Percentiles rank a stretch among this genome's conserved stretches.
Evolutionary conservation across 1,139 yeast species (phyloP).

Genomic region (Petasospora fabianii): DNA sequence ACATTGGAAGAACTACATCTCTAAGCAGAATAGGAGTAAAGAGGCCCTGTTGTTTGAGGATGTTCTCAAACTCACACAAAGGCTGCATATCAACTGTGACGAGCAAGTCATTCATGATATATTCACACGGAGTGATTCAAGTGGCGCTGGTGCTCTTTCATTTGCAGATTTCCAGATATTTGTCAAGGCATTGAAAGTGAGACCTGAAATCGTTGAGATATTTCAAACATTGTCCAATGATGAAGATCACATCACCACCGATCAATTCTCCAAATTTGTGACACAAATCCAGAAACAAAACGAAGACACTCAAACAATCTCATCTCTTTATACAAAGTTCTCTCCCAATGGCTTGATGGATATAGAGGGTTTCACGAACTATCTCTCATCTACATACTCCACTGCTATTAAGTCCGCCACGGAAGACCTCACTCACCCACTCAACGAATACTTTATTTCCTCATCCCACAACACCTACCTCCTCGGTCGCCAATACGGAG

Average conservation of each 20-base stretch:
- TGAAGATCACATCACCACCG: conserved; percentile 29
- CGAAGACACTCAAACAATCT: conserved; percentile 30
- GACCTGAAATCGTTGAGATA: conserved; percentile 47
- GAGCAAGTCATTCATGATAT: conserved; percentile 34
- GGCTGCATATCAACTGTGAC: conserved; percentile 67
- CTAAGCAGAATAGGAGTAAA: conserved; percentile 37
- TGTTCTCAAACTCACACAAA: conserved; percentile 58
- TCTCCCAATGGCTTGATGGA: conserved; percentile 28
- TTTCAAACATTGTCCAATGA: conserved; percentile 31
- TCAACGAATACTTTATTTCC: conserved; percentile 83
- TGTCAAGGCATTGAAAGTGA: conserved; percentile 48
- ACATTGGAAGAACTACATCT: conserved; percentile 51
- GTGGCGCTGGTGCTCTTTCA: conserved; percentile 44
- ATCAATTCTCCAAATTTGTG: conserved; percentile 46
- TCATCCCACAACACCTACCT: conserved; percentile 95
- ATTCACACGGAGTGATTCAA: conserved; percentile 49
- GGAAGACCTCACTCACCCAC: conserved; percentile 60
- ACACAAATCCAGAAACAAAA: conserved; percentile 48
- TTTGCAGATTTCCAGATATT: conserved; percentile 73
- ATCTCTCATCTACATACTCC: conserved; percentile 41
- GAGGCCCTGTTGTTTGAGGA: conserved; percentile 61
- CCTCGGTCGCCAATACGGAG: conserved; percentile 86
- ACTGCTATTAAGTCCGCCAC: conserved; percentile 22
- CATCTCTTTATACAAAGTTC: conserved; percentile 44
- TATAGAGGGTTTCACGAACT: conserved; percentile 29